Evolutionary conservation across 2,329 filamentous ascomycete species (phyloP).

Genomic region (Neocatenulostroma microsporum): DNA sequence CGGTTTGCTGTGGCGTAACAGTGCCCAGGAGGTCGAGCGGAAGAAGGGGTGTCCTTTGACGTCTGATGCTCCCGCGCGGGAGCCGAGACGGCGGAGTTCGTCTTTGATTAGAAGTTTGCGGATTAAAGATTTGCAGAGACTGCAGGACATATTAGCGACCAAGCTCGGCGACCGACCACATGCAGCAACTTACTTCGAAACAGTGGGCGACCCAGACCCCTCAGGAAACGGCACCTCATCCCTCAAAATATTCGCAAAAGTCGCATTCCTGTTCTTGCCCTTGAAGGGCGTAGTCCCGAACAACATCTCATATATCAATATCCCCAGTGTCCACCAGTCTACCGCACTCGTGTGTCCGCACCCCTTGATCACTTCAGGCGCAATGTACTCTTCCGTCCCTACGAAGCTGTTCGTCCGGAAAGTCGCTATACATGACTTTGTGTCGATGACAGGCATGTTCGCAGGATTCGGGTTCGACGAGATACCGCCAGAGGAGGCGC

Average conservation of each 20-base stretch:
- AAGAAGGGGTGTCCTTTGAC: conserved; percentile 97
- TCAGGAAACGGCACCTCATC: conserved; percentile 97
- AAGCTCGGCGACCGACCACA: background rate
- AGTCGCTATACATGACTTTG: conserved; percentile 94
- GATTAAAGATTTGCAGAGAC: conserved; percentile 92
- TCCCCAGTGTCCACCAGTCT: conserved; percentile 98
- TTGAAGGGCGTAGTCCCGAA: conserved; percentile 99
- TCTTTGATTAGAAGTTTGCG: conserved; percentile 97
- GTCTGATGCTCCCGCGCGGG: conserved; percentile 89
- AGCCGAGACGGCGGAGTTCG: conserved; percentile 85
- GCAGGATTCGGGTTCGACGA: conserved; percentile 54
- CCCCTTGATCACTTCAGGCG: conserved; percentile 96
- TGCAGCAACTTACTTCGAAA: conserved; percentile 68
- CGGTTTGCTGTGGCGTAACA: conserved; percentile 95
- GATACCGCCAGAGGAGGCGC: conserved; percentile 50
- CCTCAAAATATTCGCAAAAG: conserved; percentile 91
- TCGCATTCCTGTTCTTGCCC: conserved; percentile 96
- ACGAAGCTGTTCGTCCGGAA: conserved; percentile 99
- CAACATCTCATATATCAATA: conserved; percentile 97
- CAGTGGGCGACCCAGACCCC: conserved; percentile 70
- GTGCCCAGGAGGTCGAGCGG: conserved; percentile 88
- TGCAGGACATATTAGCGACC: conserved; percentile 34
- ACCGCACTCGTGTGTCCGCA: conserved; percentile 97
- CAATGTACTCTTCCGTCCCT: conserved; percentile 97
- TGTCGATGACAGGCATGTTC: conserved; percentile 92